These are phyloP conservation scores for Taphrina confusa DNA, from an alignment of 1,139 yeast genomes.

Conservation along the genomic window DNA sequence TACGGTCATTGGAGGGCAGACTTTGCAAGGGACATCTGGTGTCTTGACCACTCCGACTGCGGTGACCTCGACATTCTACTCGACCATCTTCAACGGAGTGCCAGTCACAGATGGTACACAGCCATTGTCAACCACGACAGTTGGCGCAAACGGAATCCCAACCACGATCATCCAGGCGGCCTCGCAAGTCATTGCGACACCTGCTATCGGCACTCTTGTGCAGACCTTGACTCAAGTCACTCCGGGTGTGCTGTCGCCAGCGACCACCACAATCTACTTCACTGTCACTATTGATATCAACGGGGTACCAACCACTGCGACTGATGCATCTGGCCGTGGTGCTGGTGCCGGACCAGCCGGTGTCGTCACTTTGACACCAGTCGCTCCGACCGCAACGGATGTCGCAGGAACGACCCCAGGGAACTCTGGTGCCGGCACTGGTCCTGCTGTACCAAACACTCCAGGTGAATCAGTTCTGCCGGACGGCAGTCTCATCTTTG, in stretches of 20 bases:
- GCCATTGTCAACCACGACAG: slow-evolving; percentile 8
- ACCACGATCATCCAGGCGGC: slow-evolving; percentile 15
- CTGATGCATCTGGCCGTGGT: neutral
- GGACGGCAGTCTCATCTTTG: neutral
- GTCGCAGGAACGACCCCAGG: neutral
- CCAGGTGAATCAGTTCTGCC: neutral
- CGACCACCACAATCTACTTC: neutral
- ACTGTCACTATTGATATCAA: neutral
- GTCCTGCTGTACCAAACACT: no score
- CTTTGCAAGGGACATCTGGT: slow-evolving; percentile 5
- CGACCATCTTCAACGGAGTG: slow-evolving; percentile 9
- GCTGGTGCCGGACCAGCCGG: neutral
- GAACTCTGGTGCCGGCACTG: neutral
- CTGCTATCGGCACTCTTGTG: neutral
- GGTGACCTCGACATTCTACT: slow-evolving; percentile 11
- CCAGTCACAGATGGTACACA: slow-evolving; percentile 9
- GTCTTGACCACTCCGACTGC: slow-evolving; percentile 10
- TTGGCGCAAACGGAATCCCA: slow-evolving; percentile 12
- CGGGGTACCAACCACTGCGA: neutral
- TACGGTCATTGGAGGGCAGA: slow-evolving; percentile 17
- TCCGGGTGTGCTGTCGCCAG: neutral
- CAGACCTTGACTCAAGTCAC: neutral
- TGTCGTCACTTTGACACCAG: neutral
- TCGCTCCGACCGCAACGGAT: neutral
- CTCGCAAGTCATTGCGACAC: slow-evolving; percentile 10